Evolutionary conservation across 2,329 filamentous ascomycete genomes (phyloP), one percentile per base, ranked within the genome.

Genomic region (Cercospora citrullina): DNA sequence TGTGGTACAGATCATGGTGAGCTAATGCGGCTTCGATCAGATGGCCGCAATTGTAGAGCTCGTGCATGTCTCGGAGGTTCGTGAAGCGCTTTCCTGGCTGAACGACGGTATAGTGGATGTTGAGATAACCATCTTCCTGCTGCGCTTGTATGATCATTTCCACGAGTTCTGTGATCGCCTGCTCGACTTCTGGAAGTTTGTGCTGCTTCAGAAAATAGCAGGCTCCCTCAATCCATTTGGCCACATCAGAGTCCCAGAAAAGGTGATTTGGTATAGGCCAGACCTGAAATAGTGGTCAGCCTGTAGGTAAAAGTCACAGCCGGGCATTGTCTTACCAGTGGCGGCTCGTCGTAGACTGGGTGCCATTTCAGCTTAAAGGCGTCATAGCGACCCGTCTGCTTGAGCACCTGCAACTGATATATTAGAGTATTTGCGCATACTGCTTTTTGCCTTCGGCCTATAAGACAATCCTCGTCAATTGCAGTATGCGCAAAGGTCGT

Each of bases 211-310:
- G 77, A 70, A 87, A 84, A 70, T 89, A 89, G 69, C 86, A 88
- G 3, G 86, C 87, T 0, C 84, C 86, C 76, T 89, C 87, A 61
- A 89, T 86, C 85, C 86, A 88, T 76, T 89, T 89, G 10, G 82
- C 86, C 21, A 87, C 75, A 74, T 85, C 83, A 0, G 80, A 82
- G 72, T 89, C 87, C 86, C 87, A 89, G 65, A 89, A 89, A 1
- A 87, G 77, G 70, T 87, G 85, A 23, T 85, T 84, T 0, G 86
- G 85, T 1, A 87, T 81, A 0, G 87, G 87, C 84, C 85, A 87
- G 12, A 81, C 53, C 48, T 64, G 51, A 16, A 3, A 57, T 3
- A 23, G 21, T 23, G 14, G 23, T 31, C 23, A 57, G 53, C 21
- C 26, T 26, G 10, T 12, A 28, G 26, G 3, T 9, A 18, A 30